phyloP scores from a whole-genome alignment of 1,284 basidiomycete species.

The Polyporus tsugae region DNA sequence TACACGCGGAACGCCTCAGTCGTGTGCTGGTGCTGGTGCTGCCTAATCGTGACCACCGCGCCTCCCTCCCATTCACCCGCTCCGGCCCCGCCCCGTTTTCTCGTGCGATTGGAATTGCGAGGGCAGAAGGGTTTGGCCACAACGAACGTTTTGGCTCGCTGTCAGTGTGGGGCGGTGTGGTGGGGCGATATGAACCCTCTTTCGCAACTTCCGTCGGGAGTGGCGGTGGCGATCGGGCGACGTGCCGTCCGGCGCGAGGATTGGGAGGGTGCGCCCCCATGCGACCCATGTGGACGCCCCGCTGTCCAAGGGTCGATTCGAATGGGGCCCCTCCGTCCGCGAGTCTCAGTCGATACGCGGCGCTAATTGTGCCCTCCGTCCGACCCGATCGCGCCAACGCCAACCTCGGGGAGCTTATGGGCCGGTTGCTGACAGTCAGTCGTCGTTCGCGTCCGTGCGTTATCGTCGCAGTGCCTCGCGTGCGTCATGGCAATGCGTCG shows the following conservation, averaged over 20 bases:
- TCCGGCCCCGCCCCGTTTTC: neutral
- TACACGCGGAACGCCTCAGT: neutral
- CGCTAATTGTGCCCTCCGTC: neutral
- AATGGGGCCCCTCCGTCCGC: conserved; percentile 1
- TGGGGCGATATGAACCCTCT: neutral
- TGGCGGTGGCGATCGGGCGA: conserved; percentile 3
- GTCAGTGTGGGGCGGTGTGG: neutral
- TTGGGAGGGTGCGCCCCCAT: neutral
- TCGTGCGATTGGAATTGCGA: neutral
- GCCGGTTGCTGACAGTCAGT: neutral
- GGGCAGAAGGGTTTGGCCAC: conserved; percentile 1
- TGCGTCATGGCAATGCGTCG: too few species aligned
- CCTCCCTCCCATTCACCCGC: neutral
- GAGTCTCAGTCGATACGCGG: neutral
- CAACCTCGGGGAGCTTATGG: neutral
- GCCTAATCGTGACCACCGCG: neutral
- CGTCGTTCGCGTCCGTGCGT: neutral
- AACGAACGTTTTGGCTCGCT: neutral
- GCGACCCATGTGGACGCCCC: conserved; percentile 9
- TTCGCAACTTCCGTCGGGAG: neutral
- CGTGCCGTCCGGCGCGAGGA: neutral
- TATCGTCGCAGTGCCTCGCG: neutral
- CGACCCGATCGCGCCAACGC: conserved; percentile 2
- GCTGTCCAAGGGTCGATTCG: conserved; percentile 13
- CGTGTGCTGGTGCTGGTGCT: neutral